Base-by-base conservation (phyloP, 306 rosid species). In the Gleditsia sinensis region DNA sequence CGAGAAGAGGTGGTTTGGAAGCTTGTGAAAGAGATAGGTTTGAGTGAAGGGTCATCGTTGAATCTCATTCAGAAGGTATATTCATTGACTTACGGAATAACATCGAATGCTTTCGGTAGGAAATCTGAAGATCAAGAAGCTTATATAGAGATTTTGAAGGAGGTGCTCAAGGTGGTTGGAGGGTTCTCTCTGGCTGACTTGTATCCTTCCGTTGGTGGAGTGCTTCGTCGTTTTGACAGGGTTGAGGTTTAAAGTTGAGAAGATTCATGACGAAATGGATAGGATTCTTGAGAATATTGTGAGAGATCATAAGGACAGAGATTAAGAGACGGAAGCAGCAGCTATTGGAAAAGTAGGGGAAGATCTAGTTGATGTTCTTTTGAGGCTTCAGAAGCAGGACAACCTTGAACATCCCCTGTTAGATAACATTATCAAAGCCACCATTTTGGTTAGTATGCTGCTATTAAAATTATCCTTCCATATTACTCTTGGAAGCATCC, bases 121-220 rank as follows among this genome's bases (percentile, higher is more conserved):
- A 76, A 67, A 55, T 30, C 75, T 5, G n/a, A 21, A 34, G 69
- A 67, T 1, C 66, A 63, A 24, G 53, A 62, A 23, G 32, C 0
- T 0, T 78, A 7, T 14, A 32, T 53, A 0, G 45, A 42, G 14
- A 36, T 55, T 14, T 55, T 32, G 51, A 66, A 43, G 48, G 78
- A 72, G 14, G 53, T 33, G 0, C 1, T 9, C 4, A n/a, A 76
- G 40, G 23, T 9, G 21, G 50, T 9, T 54, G 25, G 20, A 30
- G 75, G 74, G 45, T 76, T 76, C 39, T 67, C 74, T 76, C 0
- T 67, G 32, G 74, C 60, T 54, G 78, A 78, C 32, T 21, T 76
- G 0, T 67, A 27, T 56, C 80, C 80, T 32, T 76, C 80, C 10
- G 13, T 76, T 67, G 21, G 8, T 23, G 21, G 8, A 24, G 34